Conservation (phyloP, 2,329 filamentous ascomycete species). For the Dactylellina cionopaga region DNA sequence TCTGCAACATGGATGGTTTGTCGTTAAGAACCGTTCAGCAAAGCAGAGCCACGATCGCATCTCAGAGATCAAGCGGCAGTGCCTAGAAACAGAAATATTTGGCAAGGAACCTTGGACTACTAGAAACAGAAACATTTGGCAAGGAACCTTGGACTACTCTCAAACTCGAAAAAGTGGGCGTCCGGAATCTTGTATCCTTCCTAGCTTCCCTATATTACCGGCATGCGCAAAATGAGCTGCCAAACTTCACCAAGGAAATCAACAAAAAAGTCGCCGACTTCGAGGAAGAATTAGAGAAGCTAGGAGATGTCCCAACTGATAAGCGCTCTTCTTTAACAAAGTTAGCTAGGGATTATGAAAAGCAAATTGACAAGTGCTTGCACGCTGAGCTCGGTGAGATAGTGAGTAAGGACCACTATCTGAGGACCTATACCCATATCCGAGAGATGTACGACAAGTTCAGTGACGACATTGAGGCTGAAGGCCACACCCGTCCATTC, state of each 20-base stretch:
- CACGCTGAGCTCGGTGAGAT: conserved; percentile 59
- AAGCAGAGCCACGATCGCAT: conserved; percentile 45
- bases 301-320: conserved; percentile 57
- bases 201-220: conserved; percentile 62
- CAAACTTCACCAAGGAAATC: conserved; percentile 62
- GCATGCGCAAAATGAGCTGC: conserved; percentile 63
- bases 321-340: conserved; percentile 60
- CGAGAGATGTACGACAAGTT: conserved; percentile 54
- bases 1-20: conserved; percentile 55
- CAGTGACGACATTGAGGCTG: conserved; percentile 54
- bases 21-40: conserved; percentile 55
- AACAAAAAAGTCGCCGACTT: conserved; percentile 49
- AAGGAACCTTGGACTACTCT: conserved; percentile 52
- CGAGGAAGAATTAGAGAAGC: background rate
- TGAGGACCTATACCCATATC: conserved; percentile 55
- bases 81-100: conserved; percentile 55
- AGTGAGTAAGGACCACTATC: conserved; percentile 58
- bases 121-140: no score
- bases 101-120: conserved; percentile 51
- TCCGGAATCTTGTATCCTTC: conserved; percentile 60
- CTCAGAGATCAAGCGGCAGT: conserved; percentile 31
- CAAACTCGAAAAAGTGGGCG: conserved; percentile 59
- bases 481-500: conserved; percentile 57
- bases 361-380: conserved; percentile 58
- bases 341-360: conserved; percentile 61